phyloP scores from a whole-genome alignment of 257 asterid species.

The Paulownia fortunei region DNA sequence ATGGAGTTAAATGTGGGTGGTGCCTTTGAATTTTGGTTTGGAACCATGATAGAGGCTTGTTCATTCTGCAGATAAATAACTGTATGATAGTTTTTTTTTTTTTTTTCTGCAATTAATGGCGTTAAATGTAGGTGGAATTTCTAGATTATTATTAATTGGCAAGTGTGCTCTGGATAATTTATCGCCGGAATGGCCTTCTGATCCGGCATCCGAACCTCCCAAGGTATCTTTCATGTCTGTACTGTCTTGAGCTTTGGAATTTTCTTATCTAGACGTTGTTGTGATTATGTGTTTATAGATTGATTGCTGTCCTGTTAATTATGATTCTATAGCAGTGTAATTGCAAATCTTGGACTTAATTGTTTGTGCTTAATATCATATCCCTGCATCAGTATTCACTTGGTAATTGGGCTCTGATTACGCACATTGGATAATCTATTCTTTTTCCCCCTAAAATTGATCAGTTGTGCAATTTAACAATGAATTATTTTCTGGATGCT shows the following conservation, averaged over 20 bases:
- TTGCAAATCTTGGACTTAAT: not conserved
- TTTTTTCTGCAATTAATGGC: not conserved
- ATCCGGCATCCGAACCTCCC: constrained; percentile 37
- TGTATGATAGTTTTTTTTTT: not conserved
- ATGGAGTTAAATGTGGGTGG: constrained; percentile 6
- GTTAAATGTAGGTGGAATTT: constrained; percentile 45
- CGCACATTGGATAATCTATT: not conserved
- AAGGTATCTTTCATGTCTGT: constrained; percentile 44
- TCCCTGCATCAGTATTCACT: not conserved
- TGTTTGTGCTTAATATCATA: not conserved
- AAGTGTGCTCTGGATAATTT: constrained; percentile 47
- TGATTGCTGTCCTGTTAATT: not conserved
- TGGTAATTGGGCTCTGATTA: not conserved
- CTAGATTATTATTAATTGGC: constrained; percentile 36
- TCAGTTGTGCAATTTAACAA: not conserved
- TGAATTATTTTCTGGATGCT: not conserved
- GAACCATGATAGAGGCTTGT: constrained; percentile 22
- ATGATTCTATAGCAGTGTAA: not conserved
- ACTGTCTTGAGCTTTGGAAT: constrained; percentile 1
- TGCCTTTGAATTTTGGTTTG: not conserved
- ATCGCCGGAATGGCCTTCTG: constrained; percentile 41
- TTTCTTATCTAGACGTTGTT: not conserved
- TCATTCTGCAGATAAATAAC: not conserved
- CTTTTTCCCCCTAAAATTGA: not conserved
- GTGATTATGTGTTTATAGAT: not conserved